A percentile compares a stretch with the other conserved stretches of the same genome.
phyloP scores from a whole-genome alignment of 2,329 filamentous ascomycete species.

The Venturia pyrina region DNA sequence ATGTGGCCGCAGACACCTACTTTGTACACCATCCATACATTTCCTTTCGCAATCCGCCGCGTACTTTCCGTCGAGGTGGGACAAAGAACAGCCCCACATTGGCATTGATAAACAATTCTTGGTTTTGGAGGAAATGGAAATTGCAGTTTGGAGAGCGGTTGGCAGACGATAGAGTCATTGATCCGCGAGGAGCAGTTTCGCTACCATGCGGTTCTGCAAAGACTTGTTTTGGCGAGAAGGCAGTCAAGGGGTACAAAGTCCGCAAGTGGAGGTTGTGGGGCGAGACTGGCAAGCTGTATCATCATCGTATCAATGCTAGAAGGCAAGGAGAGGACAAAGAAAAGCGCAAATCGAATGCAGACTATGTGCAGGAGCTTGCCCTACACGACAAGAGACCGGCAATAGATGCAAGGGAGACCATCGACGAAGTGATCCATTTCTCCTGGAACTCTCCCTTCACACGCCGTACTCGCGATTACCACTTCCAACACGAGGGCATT shows the following conservation, averaged over 20 bases:
- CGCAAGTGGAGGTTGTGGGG: constrained; percentile 23
- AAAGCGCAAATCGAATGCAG: constrained; percentile 8
- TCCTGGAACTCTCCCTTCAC: constrained; percentile 21
- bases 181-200: constrained; percentile 22
- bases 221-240: background rate
- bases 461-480: constrained; percentile 20
- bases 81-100: constrained; percentile 16
- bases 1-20: constrained; percentile 14
- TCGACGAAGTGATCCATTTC: constrained; percentile 20
- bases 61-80: constrained; percentile 19
- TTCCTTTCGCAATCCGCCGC: constrained; percentile 22
- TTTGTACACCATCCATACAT: constrained; percentile 24
- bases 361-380: background rate
- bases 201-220: constrained; percentile 18
- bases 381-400: background rate
- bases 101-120: constrained; percentile 20
- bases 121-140: constrained; percentile 23
- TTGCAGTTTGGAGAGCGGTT: constrained; percentile 22
- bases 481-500: constrained; percentile 20
- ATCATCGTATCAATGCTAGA: constrained; percentile 16
- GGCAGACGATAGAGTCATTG: constrained; percentile 18
- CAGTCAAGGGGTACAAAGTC: constrained; percentile 23
- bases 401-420: too few relatives aligned
- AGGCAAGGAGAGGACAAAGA: background rate
- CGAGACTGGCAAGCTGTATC: constrained; percentile 23